Evolutionary conservation across 1,284 basidiomycete genomes (phyloP).

Genomic region (Cutaneotrichosporon arboriforme): DNA sequence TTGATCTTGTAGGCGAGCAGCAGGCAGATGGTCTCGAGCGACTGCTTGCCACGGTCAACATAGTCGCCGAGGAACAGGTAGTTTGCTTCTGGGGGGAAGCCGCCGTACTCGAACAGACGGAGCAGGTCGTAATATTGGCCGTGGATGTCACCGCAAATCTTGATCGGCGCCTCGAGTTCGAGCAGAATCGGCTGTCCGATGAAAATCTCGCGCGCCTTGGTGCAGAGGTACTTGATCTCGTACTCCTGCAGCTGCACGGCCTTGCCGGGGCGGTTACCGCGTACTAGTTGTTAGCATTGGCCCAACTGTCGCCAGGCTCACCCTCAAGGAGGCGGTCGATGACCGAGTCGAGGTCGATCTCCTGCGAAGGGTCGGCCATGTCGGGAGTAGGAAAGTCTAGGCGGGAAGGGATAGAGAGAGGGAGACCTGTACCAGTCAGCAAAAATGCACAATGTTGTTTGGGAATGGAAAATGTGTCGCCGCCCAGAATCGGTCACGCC

Average conservation of each 20-base stretch:
- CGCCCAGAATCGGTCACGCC: no score
- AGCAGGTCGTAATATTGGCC: conserved; percentile 60
- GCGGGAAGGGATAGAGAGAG: background rate
- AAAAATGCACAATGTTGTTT: background rate
- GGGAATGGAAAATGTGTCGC: no score
- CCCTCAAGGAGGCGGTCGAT: conserved; percentile 95
- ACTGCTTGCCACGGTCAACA: conserved; percentile 59
- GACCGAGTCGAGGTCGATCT: conserved; percentile 96
- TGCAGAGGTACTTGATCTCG: conserved; percentile 59
- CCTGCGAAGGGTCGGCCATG: conserved; percentile 53
- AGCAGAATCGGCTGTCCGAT: conserved; percentile 59
- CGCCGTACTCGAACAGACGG: conserved; percentile 58
- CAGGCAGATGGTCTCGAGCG: conserved; percentile 57
- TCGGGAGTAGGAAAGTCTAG: conserved; percentile 7
- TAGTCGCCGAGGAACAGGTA: conserved; percentile 61
- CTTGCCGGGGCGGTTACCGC: conserved; percentile 58
- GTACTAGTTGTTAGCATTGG: conserved; percentile 47
- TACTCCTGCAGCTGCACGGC: conserved; percentile 58
- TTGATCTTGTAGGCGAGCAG: conserved; percentile 58
- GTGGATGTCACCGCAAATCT: conserved; percentile 61
- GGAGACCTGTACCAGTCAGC: background rate
- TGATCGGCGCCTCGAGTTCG: conserved; percentile 59
- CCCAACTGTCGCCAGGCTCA: no score
- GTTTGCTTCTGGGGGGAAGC: conserved; percentile 59
- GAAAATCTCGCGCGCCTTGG: conserved; percentile 58